Base-by-base conservation (phyloP, 208 protist species). In the Balamuthia mandrillaris region DNA sequence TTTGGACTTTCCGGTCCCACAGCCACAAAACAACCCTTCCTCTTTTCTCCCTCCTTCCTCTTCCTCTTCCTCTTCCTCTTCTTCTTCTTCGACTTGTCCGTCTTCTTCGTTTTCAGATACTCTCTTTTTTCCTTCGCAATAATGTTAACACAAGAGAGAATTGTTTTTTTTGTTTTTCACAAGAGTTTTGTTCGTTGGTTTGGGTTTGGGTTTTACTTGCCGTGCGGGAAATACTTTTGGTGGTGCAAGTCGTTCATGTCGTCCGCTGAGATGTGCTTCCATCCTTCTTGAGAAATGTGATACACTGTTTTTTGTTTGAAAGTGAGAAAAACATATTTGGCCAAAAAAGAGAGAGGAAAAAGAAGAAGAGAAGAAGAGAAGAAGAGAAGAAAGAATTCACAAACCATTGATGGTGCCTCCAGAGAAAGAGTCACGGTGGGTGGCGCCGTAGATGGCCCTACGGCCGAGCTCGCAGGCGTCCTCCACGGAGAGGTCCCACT, bases 381-480 rank as follows among this genome's bases (percentile, higher is more conserved):
- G 49, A 44, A 7, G 44, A 85, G 33, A 66, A 31, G 81, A 31
- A 16, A 88, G 74, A 24, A 87, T 33, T n/a, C 74, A 21, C 31
- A 75, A 72, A 65, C 78, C 66, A 75, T 95, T 98, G 24, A 98
- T 95, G 56, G 95, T 96, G 85, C 98, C 98, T 91, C 99, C 99
- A 47, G 96, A 98, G 63, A 94, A 96, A 27, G 97, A 97, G 92
- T 99, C 99, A 74, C 98, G 91, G 92, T 99, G 97, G 27, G 97
- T 99, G 21, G 99, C 99, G 90, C 99, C 97, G 90, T 98, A 99
- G 89, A 99, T 99, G 49, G 98, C 96, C 31, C 97, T 93, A 33
- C 98, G 94, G 18, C 96, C 99, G 24, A 99, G 92, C 63, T 98
- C 98, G 86, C 94, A 94, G 12, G 98, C 99, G 54, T 99, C 96